phyloP scores from a whole-genome alignment of 257 asterid species.

The Galeopsis tetrahit region DNA sequence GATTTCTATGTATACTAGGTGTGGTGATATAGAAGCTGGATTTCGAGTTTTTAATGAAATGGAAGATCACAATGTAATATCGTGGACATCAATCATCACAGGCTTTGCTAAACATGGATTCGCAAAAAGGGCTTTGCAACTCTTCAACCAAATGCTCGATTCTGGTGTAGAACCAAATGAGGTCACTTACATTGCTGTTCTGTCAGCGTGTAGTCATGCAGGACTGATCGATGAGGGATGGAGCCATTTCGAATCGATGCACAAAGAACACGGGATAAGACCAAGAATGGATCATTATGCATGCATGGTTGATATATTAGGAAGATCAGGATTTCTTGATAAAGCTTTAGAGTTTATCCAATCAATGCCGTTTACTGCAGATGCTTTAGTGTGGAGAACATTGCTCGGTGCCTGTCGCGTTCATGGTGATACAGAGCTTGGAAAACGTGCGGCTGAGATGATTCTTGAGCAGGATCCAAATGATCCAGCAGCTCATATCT shows the following conservation, averaged over 20 bases:
- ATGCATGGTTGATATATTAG: conserved; percentile 86
- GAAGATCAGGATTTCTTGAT: conserved; percentile 70
- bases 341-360: conserved; percentile 57
- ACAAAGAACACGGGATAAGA: conserved; percentile 53
- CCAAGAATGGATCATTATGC: conserved; percentile 95
- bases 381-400: conserved; percentile 89
- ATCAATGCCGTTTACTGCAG: conserved; percentile 72
- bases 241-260: conserved; percentile 68
- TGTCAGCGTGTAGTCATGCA: conserved; percentile 94
- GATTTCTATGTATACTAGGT: conserved; percentile 90
- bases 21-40: conserved; percentile 86
- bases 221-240: conserved; percentile 74
- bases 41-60: conserved; percentile 58
- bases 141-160: conserved; percentile 66
- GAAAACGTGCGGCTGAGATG: conserved; percentile 73
- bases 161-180: conserved; percentile 75
- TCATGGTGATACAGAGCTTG: conserved; percentile 65
- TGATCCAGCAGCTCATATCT: conserved; percentile 78
- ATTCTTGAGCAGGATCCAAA: conserved; percentile 67
- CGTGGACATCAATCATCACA: conserved; percentile 93
- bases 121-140: conserved; percentile 60
- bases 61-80: conserved; percentile 60
- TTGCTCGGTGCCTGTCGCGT: conserved; percentile 82
- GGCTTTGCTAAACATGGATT: conserved; percentile 90
- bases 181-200: conserved; percentile 79